Evolutionary conservation across 2,329 filamentous ascomycete genomes (phyloP).

Genomic region (Ophiostoma perfectum): DNA sequence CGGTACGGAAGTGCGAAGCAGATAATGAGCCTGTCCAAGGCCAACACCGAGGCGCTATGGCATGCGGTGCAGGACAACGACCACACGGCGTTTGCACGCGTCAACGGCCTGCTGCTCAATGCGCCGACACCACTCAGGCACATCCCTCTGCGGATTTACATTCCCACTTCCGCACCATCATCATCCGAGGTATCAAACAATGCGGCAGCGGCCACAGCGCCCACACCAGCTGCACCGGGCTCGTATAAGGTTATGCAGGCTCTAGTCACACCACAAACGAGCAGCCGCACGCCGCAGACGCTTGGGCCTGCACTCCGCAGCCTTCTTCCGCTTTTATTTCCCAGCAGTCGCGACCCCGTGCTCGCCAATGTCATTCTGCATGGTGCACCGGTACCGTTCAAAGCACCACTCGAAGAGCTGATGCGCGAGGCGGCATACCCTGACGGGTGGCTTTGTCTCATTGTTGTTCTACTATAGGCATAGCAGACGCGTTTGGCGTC

Average conservation of each 20-base stretch:
- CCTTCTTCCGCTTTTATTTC: constrained; percentile 76
- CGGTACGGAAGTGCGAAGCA: constrained; percentile 82
- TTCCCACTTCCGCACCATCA: constrained; percentile 58
- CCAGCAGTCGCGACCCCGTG: constrained; percentile 75
- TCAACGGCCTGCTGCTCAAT: constrained; percentile 73
- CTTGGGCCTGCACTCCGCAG: constrained; percentile 72
- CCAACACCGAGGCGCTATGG: constrained; percentile 79
- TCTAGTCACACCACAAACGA: constrained; percentile 52
- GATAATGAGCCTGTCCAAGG: constrained; percentile 82
- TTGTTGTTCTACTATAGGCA: constrained; percentile 58
- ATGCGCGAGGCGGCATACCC: constrained; percentile 79
- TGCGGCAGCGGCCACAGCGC: constrained; percentile 26
- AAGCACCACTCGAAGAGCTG: constrained; percentile 73
- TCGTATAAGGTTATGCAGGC: constrained; percentile 71
- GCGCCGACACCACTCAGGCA: constrained; percentile 69
- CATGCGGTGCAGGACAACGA: constrained; percentile 73
- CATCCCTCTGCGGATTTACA: constrained; percentile 83
- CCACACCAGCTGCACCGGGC: constrained; percentile 31
- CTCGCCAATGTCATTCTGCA: constrained; percentile 81
- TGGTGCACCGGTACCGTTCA: constrained; percentile 75
- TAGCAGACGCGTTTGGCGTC: too few relatives aligned
- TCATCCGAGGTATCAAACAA: constrained; percentile 26
- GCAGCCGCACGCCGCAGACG: constrained; percentile 42
- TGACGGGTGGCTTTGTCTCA: constrained; percentile 85
- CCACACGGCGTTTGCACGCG: constrained; percentile 62